Percentiles rank a stretch among this genome's conserved stretches.
Evolutionary conservation across 345 rosid species (phyloP).

Genomic region (Euphorbia tirucalli): DNA sequence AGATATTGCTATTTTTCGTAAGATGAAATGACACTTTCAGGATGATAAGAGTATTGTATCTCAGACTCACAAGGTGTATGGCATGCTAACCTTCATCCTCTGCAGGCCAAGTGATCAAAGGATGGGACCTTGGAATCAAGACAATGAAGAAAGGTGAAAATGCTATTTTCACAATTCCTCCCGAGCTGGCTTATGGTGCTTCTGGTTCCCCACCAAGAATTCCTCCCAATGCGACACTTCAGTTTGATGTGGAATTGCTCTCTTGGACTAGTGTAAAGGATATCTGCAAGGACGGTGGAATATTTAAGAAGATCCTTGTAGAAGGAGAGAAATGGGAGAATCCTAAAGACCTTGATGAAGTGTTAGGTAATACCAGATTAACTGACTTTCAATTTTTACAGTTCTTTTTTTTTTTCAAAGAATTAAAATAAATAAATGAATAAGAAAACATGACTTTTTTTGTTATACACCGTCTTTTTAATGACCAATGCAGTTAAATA

Average conservation of each 20-base stretch:
- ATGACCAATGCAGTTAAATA: slow-evolving; percentile 54
- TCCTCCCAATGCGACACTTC: slow-evolving; percentile 85
- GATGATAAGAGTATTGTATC: neutral
- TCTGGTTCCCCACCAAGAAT: slow-evolving; percentile 89
- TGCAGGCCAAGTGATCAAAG: slow-evolving; percentile 88
- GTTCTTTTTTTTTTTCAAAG: too few species aligned
- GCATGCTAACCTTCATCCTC: neutral
- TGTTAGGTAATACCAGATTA: slow-evolving; percentile 42
- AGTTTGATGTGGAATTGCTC: slow-evolving; percentile 73
- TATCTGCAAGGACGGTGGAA: slow-evolving; percentile 82
- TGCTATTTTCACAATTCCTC: slow-evolving; percentile 78
- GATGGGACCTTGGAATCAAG: slow-evolving; percentile 97
- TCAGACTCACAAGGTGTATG: neutral
- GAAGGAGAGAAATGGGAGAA: slow-evolving; percentile 80
- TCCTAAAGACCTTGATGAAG: slow-evolving; percentile 83
- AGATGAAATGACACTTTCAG: neutral
- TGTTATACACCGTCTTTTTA: neutral
- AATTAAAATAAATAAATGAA: too few species aligned
- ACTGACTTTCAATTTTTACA: neutral
- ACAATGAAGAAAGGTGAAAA: slow-evolving; percentile 97
- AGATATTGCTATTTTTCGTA: neutral
- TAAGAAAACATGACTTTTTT: neutral
- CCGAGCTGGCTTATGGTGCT: slow-evolving; percentile 79
- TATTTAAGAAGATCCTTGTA: slow-evolving; percentile 63
- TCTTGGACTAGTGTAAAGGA: slow-evolving; percentile 84